Base-by-base conservation (phyloP, 1,284 basidiomycete species). In the Sphaerobolus stellatus region DNA sequence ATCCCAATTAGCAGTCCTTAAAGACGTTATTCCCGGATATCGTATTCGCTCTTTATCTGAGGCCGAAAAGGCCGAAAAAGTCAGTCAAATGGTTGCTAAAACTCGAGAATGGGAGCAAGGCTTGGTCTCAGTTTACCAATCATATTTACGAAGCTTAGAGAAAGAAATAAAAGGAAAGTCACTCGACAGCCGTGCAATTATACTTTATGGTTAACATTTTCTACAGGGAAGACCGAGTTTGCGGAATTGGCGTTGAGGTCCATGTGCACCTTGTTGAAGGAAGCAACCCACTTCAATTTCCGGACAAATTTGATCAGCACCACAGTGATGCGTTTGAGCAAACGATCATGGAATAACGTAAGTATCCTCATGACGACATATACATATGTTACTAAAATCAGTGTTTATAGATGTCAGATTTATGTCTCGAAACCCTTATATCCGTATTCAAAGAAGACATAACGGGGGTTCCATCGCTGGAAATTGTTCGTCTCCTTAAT, bases 231-330 rank as follows among this genome's bases (percentile, higher is more conserved):
- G 65, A 83, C 81, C 49, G 84, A 88, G 41, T 74, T 98, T 14
- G 79, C 83, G 16, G 83, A 85, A 33, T 74, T 88, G 2, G 83
- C 88, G 31, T 75, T 99, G 47, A 86, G 83, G 66, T 92, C 88
- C 68, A 88, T 99, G 79, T 95, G 93, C 69, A 88, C 88, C 3
- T 79, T 99, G 43, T 76, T 95, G 11, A 78, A 80, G 20, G 85
- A 92, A 61, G 84, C 88, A 58, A 91, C 93, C 9, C 95, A 99
- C 72, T 99, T 99, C 82, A 99, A 99, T 76, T 99, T 97, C 72
- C 85, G 92, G 48, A 80, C 84, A 61, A 98, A 99, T 73, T 82
- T 99, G 61, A 92, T 98, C 82, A 87, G 84, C 56, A 87, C 88
- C 49, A 77, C 99, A 47, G 85, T 99, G 18, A 84, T 89, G 49